Percentiles rank a stretch among this genome's conserved stretches.
Evolutionary conservation across 768 basidiomycete genomes (phyloP).

Genomic region (Austroboletus eburneus): DNA sequence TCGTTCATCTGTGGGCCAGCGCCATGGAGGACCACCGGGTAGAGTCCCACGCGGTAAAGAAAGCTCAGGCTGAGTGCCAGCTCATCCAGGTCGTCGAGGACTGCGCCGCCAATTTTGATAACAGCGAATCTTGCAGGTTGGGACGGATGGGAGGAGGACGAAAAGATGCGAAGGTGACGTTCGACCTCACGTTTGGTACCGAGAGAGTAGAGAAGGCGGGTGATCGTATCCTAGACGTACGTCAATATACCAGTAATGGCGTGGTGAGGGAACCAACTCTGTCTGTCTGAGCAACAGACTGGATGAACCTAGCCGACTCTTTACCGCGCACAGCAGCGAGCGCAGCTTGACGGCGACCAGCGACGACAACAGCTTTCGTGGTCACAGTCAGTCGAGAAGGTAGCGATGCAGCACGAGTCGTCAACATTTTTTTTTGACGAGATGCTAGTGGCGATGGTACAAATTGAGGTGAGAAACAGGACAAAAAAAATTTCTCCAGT

Average conservation of each 20-base stretch:
- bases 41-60: constrained; percentile 95
- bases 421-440: constrained; percentile 28
- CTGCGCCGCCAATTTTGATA: constrained; percentile 96
- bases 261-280: constrained; percentile 43
- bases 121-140: constrained; percentile 95
- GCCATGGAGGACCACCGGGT: constrained; percentile 95
- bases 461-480: not conserved
- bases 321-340: constrained; percentile 38
- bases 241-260: constrained; percentile 1
- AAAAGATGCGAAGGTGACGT: constrained; percentile 96
- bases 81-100: constrained; percentile 88
- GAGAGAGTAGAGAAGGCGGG: constrained; percentile 92
- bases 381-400: constrained; percentile 32
- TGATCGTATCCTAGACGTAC: constrained; percentile 84
- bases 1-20: constrained; percentile 94
- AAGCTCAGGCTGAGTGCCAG: constrained; percentile 94
- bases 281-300: constrained; percentile 70
- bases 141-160: constrained; percentile 84
- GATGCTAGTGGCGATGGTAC: constrained; percentile 6
- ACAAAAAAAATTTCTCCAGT: not conserved
- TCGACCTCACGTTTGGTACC: constrained; percentile 98
- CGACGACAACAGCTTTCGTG: constrained; percentile 46
- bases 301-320: constrained; percentile 41
- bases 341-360: constrained; percentile 39
- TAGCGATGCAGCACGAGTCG: constrained; percentile 22